Evolutionary conservation across 768 basidiomycete species (phyloP).

Genomic region (Sistotremastrum niveocremeum): DNA sequence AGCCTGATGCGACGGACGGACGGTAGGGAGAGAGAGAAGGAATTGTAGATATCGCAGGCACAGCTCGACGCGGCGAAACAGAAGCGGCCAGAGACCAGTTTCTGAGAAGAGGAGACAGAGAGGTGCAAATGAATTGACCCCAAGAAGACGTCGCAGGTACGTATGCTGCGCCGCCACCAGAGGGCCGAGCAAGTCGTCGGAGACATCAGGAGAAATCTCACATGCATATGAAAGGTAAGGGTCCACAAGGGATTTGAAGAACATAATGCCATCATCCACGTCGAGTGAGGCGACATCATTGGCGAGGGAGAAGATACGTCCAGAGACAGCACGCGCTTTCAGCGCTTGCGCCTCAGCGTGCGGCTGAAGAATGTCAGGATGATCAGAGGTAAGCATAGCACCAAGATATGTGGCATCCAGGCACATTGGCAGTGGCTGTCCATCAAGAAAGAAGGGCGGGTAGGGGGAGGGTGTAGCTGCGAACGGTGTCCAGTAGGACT

Average conservation of each 20-base stretch:
- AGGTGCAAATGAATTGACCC: conserved; percentile 7
- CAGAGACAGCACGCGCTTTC: conserved; percentile 9
- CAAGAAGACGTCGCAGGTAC: conserved; percentile 13
- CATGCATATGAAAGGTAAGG: conserved; percentile 13
- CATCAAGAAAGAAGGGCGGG: too few relatives aligned
- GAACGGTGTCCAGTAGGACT: conserved; percentile 13
- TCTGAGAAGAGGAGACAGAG: conserved; percentile 13
- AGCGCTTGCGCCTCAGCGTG: conserved; percentile 10
- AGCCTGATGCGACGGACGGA: too few relatives aligned
- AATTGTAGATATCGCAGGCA: conserved; percentile 12
- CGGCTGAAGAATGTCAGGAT: conserved; percentile 3
- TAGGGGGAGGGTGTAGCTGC: too few relatives aligned
- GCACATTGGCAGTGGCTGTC: too few relatives aligned
- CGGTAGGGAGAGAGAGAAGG: too few relatives aligned
- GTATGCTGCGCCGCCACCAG: conserved; percentile 11
- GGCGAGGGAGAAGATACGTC: conserved; percentile 10
- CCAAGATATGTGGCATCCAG: background rate
- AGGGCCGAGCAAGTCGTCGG: conserved; percentile 1
- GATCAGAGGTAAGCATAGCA: too few relatives aligned
- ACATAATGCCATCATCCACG: conserved; percentile 7
- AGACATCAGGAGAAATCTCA: conserved; percentile 11
- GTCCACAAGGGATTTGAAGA: conserved; percentile 13
- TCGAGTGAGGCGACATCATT: conserved; percentile 8
- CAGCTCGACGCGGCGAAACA: conserved; percentile 8
- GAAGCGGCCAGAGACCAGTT: conserved; percentile 14